phyloP scores from a whole-genome alignment of 257 asterid species.

The Solanum acaule region DNA sequence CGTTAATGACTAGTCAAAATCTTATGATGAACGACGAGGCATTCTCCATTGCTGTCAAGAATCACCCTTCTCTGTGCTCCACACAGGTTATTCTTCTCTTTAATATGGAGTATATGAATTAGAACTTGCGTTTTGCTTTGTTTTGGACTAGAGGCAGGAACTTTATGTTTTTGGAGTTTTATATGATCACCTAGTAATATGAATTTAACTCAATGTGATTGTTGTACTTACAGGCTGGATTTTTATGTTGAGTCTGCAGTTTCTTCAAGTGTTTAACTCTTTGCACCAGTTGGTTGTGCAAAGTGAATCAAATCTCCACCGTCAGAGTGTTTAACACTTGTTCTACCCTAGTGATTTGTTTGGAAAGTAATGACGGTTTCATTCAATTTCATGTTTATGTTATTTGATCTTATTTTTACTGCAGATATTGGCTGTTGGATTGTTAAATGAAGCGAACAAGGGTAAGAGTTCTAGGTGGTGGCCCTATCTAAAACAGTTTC shows the following conservation, averaged over 20 bases:
- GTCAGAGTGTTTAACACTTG: neutral
- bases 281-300: neutral
- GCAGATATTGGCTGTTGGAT: conserved; percentile 61
- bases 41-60: conserved; percentile 31
- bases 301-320: neutral
- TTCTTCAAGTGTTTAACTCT: neutral
- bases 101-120: neutral
- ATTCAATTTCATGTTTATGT: neutral
- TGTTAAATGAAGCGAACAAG: conserved; percentile 74
- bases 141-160: neutral
- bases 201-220: neutral
- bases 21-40: conserved; percentile 29
- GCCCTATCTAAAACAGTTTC: conserved; percentile 76
- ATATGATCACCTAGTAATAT: neutral
- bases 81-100: conserved; percentile 44
- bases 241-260: neutral
- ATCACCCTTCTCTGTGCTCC: conserved; percentile 42
- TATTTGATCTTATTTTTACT: conserved; percentile 1
- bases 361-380: neutral
- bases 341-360: neutral
- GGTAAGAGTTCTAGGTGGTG: conserved; percentile 71
- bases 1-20: conserved; percentile 53
- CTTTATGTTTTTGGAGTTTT: neutral
- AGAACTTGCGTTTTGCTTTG: neutral
- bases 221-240: neutral